Conservation (phyloP, 2,329 filamentous ascomycete genomes). For the Colletotrichum gloeosporioides region DNA sequence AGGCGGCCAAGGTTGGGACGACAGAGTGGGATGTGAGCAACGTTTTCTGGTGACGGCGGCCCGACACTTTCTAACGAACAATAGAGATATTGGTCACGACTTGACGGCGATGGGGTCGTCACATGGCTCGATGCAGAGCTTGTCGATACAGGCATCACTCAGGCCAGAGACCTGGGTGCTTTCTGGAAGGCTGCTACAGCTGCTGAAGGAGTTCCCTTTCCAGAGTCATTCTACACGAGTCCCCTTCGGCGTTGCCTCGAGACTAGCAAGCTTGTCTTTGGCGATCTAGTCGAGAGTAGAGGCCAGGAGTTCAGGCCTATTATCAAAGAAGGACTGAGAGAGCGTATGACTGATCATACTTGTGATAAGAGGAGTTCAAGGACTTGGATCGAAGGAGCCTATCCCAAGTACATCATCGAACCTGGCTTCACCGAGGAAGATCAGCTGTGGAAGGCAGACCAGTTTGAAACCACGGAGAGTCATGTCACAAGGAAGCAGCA, state of each 20-base stretch:
- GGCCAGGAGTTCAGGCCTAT: slow-evolving; percentile 51
- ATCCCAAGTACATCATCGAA: slow-evolving; percentile 58
- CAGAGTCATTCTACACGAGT: slow-evolving; percentile 60
- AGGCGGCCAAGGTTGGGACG: slow-evolving; percentile 61
- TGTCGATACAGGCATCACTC: slow-evolving; percentile 55
- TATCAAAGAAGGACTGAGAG: slow-evolving; percentile 64
- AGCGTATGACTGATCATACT: slow-evolving; percentile 65
- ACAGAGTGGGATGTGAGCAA: slow-evolving; percentile 57
- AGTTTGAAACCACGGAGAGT: slow-evolving; percentile 53
- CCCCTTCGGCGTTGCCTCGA: slow-evolving; percentile 64
- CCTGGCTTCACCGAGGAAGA: slow-evolving; percentile 61
- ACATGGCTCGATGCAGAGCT: slow-evolving; percentile 53
- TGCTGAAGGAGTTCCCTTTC: slow-evolving; percentile 54
- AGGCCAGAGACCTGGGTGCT: slow-evolving; percentile 54
- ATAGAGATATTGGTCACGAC: slow-evolving; percentile 40
- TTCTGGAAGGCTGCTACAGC: slow-evolving; percentile 56
- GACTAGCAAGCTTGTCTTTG: slow-evolving; percentile 59
- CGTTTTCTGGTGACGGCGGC: not conserved
- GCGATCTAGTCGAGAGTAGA: slow-evolving; percentile 38
- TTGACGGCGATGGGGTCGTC: slow-evolving; percentile 42
- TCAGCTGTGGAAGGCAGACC: slow-evolving; percentile 51
- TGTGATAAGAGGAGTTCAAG: slow-evolving; percentile 61
- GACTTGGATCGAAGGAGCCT: slow-evolving; percentile 52
- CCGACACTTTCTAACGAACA: accelerated
- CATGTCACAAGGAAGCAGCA: slow-evolving; percentile 47